Evolutionary conservation across 495 filamentous ascomycete species (phyloP).

Genomic region (Saxophila tyrrhenica): DNA sequence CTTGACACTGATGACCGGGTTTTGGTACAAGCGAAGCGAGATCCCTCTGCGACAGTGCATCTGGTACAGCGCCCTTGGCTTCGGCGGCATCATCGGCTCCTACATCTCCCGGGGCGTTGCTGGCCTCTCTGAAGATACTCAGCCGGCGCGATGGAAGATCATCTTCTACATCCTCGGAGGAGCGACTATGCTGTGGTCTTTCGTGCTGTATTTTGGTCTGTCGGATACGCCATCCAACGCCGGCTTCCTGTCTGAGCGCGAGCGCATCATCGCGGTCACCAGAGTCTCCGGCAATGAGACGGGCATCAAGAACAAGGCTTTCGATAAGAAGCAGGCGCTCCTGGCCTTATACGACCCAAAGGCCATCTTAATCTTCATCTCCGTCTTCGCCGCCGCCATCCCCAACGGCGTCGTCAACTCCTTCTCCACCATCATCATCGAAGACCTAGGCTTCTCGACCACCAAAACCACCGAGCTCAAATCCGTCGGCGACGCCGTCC

Average conservation of each 20-base stretch:
- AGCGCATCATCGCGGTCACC: slow-evolving; percentile 34
- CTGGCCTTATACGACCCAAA: slow-evolving; percentile 25
- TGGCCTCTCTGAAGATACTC: slow-evolving; percentile 47
- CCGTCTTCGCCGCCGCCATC: slow-evolving; percentile 47
- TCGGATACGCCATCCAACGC: slow-evolving; percentile 59
- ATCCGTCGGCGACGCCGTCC: slow-evolving; percentile 50
- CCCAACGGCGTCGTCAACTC: slow-evolving; percentile 51
- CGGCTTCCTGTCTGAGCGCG: slow-evolving; percentile 49
- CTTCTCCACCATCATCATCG: slow-evolving; percentile 56
- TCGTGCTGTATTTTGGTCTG: slow-evolving; percentile 47
- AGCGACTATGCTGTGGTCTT: slow-evolving; percentile 43
- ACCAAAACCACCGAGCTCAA: slow-evolving; percentile 52
- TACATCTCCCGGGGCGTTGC: background rate
- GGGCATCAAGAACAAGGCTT: slow-evolving; percentile 30
- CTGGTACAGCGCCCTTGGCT: slow-evolving; percentile 37
- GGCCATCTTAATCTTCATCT: slow-evolving; percentile 50
- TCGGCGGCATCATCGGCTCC: slow-evolving; percentile 30
- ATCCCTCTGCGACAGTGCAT: slow-evolving; percentile 33
- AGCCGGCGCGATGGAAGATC: slow-evolving; percentile 52
- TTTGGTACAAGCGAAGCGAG: slow-evolving; percentile 37
- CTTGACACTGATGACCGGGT: slow-evolving; percentile 36
- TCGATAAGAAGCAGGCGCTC: slow-evolving; percentile 24
- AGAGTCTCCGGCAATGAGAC: slow-evolving; percentile 22
- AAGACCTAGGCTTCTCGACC: slow-evolving; percentile 42
- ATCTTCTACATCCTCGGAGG: slow-evolving; percentile 54